Base-by-base conservation (phyloP, 495 filamentous ascomycete genomes). In the Penicillium egyptiacum region DNA sequence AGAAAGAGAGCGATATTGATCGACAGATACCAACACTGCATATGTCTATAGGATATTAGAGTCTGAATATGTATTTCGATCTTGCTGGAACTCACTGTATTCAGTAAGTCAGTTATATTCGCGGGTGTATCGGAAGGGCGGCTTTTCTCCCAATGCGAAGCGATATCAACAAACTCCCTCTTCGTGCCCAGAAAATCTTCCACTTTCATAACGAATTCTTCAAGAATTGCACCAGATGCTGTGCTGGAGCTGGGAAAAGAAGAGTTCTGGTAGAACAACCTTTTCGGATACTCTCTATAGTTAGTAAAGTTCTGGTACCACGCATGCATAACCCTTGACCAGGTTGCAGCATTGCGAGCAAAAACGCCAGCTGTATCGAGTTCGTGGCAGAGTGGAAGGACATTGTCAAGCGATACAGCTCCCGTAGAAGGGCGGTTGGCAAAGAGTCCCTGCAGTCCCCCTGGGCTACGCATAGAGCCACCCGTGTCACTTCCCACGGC, bases 331-430 rank as follows among this genome's bases (percentile, higher is more conserved):
- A 78, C 75, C 5, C 59, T 65, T 1, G 75, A 64, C 80, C 80
- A 83, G 2, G 80, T 56, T 0, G 54, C 53, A 0, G 80, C 74
- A 62, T 79, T 74, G 0, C 81, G 73, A 2, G 77, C 68, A 51
- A 81, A 68, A 50, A 81, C 75, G 3, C 79, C 79, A 8, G 77
- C 70, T 0, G 79, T 81, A 58, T 82, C 79, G 5, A 82, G 68
- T 2, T 53, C 66, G 2, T 73, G 67, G 1, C 70, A 71, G 0
- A 81, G 62, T 11, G 78, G 76, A 72, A 81, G 73, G 30, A 79
- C 77, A 25, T 59, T 20, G 10, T 68, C 65, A 10, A 72, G 58
- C 16, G 42, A 47, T 12, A 66, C 59, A 12, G 61, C 54, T 0
- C 59, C 61, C 16, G 55, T 58, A 1, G 67, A 68, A 20, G 70